These are phyloP conservation scores for Cryphonectria naterciae DNA, from an alignment of 2,329 filamentous ascomycete species.

Conservation along the genomic window DNA sequence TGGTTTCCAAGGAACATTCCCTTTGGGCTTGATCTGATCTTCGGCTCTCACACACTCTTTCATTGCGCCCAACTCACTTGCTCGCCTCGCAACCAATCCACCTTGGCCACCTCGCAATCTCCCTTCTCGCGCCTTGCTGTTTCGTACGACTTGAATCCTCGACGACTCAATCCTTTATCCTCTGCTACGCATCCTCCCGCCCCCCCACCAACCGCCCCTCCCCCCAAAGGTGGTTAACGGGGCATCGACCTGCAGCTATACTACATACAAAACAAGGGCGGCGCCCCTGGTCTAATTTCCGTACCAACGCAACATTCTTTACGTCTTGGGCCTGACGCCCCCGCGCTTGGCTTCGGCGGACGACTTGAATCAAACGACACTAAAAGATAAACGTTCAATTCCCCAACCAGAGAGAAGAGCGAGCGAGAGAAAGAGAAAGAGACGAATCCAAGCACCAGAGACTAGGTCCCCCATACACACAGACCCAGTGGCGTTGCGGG, in stretches of 20 bases:
- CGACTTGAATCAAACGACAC: not conserved
- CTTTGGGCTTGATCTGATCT: no score
- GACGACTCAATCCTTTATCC: not conserved
- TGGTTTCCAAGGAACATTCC: not conserved
- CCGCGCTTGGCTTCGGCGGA: constrained; percentile 5
- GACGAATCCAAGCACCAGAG: not conserved
- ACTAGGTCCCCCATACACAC: not conserved
- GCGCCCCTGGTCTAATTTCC: constrained; percentile 15
- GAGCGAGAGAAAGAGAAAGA: not conserved
- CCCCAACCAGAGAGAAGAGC: not conserved
- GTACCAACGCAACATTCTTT: constrained; percentile 9
- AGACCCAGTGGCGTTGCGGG: constrained; percentile 12
- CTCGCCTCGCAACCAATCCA: not conserved
- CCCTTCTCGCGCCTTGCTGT: not conserved
- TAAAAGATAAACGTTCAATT: not conserved
- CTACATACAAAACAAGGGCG: constrained; percentile 11
- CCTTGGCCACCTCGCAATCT: not conserved
- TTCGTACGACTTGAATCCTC: constrained; percentile 1
- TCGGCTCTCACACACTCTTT: not conserved
- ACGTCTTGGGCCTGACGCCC: not conserved
- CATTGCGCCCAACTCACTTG: not conserved
- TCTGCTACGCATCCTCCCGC: not conserved
- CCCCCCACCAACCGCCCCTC: not conserved
- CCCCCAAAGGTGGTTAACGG: not conserved
- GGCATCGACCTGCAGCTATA: constrained; percentile 7